Evolutionary conservation across 2,329 filamentous ascomycete genomes (phyloP), one percentile per base, ranked within the genome.

Genomic region (Monilinia fructigena): DNA sequence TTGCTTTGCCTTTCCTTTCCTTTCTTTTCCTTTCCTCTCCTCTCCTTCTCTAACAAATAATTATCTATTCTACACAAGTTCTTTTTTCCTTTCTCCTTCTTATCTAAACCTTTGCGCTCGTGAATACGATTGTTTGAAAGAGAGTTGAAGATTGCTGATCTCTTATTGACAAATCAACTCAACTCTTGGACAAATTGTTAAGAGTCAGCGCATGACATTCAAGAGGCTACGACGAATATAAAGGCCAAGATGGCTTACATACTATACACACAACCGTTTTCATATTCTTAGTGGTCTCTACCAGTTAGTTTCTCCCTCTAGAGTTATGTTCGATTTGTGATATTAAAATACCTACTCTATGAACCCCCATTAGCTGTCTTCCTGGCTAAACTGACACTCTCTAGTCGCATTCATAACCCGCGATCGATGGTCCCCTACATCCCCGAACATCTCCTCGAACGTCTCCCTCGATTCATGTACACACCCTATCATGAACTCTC

Each of bases 341-440:
- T 8, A n/a, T 54, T 20, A 2, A 59, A 35, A 48, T 28, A 28
- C 28, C 28, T 8, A 12, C 2, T 35, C 14, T 23, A 20, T 35
- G 42, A 62, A 48, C 69, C 63, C 65, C 66, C 70, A 7, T 5
- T 28, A 28, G 1, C 31, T 35, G 67, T 62, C 8, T 10, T 10
- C 18, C 40, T 42, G 16, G 3, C 40, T 14, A 14, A 42, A 55
- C 42, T 60, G 58, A 55, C 59, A 64, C 23, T 31, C 56, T 54
- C 62, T 72, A 91, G 86, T 82, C 67, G 87, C 95, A 74, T 97
- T 93, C 83, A 80, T 95, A 72, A 94, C 91, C 66, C 92, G 94
- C 72, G 78, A 83, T 66, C 83, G 83, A 79, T 98, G 95, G 95
- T 80, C 89, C 55, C 85, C 66, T 81, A 85, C 71, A 78, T 96